A percentile compares a stretch with the other conserved stretches of the same genome.
Evolutionary conservation across 2,329 filamentous ascomycete genomes (phyloP).

Genomic region (Beauveria brongniartii): DNA sequence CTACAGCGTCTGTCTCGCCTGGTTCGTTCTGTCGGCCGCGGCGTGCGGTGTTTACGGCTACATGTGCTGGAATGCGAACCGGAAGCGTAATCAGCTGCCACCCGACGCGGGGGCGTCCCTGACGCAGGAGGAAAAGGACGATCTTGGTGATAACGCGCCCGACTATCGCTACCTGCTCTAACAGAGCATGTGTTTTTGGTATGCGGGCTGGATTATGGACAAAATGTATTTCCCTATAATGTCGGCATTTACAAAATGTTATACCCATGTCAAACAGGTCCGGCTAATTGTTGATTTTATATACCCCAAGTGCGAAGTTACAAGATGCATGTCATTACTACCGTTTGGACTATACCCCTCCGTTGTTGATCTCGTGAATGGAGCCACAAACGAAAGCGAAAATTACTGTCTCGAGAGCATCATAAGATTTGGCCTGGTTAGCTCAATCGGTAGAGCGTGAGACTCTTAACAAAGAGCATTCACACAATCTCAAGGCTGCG

Average conservation of each 20-base stretch:
- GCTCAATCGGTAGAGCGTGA: slow-evolving; percentile 68
- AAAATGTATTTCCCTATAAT: not conserved
- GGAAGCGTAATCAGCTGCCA: slow-evolving; percentile 38
- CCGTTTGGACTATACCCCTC: not conserved
- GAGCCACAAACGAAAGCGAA: no score
- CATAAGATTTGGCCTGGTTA: slow-evolving; percentile 38
- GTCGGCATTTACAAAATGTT: not conserved
- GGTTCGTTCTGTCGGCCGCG: slow-evolving; percentile 59
- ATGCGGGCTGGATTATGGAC: not conserved
- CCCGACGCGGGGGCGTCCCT: slow-evolving; percentile 30
- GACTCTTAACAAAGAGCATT: slow-evolving; percentile 41
- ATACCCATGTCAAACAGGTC: not conserved
- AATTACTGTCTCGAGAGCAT: no score
- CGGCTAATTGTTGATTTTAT: not conserved
- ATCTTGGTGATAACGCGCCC: slow-evolving; percentile 51
- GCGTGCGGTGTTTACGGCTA: slow-evolving; percentile 53
- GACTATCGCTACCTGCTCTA: slow-evolving; percentile 53
- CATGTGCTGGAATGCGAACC: slow-evolving; percentile 53
- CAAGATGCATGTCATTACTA: not conserved
- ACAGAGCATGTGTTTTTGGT: not conserved
- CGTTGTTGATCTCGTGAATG: no score
- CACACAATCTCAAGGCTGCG: slow-evolving; percentile 43
- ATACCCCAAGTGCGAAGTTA: slow-evolving; percentile 2
- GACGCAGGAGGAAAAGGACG: slow-evolving; percentile 54
- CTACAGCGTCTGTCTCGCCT: slow-evolving; percentile 69